Conservation (phyloP, 2,329 filamentous ascomycete genomes). For the Colletotrichum ledebouriae region DNA sequence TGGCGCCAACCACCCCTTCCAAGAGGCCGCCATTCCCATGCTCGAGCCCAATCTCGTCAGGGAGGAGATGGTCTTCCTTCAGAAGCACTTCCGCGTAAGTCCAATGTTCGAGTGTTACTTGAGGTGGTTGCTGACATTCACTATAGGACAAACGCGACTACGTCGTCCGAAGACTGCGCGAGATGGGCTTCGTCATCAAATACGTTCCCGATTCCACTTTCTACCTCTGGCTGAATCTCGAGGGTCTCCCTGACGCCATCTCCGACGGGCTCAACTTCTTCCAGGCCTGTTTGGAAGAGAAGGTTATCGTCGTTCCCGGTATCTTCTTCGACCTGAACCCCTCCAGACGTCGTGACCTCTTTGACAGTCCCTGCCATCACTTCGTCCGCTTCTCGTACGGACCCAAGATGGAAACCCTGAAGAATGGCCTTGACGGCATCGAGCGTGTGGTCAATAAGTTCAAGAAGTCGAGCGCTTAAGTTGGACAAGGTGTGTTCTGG, state of each 20-base stretch:
- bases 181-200: slow-evolving; percentile 89
- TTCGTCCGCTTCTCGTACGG: slow-evolving; percentile 90
- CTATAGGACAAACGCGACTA: slow-evolving; percentile 88
- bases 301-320: slow-evolving; percentile 95
- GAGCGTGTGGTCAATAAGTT: slow-evolving; percentile 82
- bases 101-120: neutral
- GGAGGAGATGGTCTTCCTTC: slow-evolving; percentile 89
- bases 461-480: slow-evolving; percentile 23
- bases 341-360: slow-evolving; percentile 87
- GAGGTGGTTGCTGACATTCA: slow-evolving; percentile 43
- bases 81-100: slow-evolving; percentile 82
- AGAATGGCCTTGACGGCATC: slow-evolving; percentile 86
- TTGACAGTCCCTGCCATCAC: slow-evolving; percentile 94
- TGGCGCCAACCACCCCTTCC: slow-evolving; percentile 94
- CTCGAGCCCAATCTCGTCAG: slow-evolving; percentile 87
- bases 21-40: slow-evolving; percentile 93
- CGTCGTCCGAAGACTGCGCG: slow-evolving; percentile 81
- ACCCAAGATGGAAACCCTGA: slow-evolving; percentile 82
- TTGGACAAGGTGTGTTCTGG: neutral
- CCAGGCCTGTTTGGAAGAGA: slow-evolving; percentile 91
- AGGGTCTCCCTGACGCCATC: slow-evolving; percentile 81
- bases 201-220: slow-evolving; percentile 92
- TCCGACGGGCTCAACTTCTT: slow-evolving; percentile 97
- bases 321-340: slow-evolving; percentile 99
- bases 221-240: slow-evolving; percentile 81